Evolutionary conservation across 2,329 filamentous ascomycete species (phyloP), one percentile per base, ranked within the genome.

Genomic region (Geosmithia flava): DNA sequence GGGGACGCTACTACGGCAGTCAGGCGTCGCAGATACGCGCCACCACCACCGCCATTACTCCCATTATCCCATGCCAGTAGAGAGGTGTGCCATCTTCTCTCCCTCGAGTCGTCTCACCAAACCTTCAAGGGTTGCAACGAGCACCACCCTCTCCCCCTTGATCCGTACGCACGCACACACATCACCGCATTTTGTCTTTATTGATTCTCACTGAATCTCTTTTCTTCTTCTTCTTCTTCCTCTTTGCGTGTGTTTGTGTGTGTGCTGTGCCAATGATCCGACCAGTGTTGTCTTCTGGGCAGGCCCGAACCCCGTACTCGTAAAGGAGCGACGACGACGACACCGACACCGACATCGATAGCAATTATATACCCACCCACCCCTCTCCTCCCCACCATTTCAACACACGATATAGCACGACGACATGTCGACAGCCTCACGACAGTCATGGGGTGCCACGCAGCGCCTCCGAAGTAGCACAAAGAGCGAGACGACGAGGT

Each of bases 391-490:
- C 23, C 23, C 23, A 27, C 23, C 23, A 27, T 8, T 37, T 37
- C 33, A 30, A 30, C 33, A 13, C 33, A 37, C 13, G 13, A 16
- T 16, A 37, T 37, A 11, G 10, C 49, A 50, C 51, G 37, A 46
- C 45, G 54, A 53, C 46, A 78, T 77, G 74, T 78, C 74, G 58
- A 68, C 69, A 52, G 65, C 67, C 44, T 76, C 74, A 54, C 71
- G 68, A 54, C 66, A 65, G 52, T 72, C 72, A 42, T 68, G 64
- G 49, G 65, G 68, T 53, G 63, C 66, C 42, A 66, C 62, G 55
- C 70, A 71, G 53, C 70, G 72, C 40, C 62, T 66, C 52, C 69
- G 67, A 19, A 47, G 50, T 62, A 69, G 56, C 33, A 13, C 33
- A 11, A 37, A 37, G 33, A 37, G 33, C 33, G 33, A 59, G 64